A percentile compares a stretch with the other conserved stretches of the same genome.
Evolutionary conservation across 23 red algal genomes (phyloP).

Genomic region (Chondrus crispus): DNA sequence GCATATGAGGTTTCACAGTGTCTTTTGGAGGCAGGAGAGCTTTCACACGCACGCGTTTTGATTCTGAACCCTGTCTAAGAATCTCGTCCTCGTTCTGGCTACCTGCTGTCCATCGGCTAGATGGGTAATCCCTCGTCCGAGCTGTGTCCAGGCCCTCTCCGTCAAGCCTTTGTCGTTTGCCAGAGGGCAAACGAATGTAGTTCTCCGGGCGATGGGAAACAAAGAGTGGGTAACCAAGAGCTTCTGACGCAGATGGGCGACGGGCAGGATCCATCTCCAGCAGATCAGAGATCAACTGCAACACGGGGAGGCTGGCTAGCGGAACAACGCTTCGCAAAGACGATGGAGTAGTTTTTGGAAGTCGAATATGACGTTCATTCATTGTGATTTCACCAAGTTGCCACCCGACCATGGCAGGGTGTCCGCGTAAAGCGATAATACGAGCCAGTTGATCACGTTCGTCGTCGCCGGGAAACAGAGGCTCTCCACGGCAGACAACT

Average conservation of each 20-base stretch:
- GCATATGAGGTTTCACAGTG: no score
- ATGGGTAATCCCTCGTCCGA: not conserved
- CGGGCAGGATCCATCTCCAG: conserved; percentile 46
- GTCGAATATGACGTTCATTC: conserved; percentile 23
- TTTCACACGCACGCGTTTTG: no score
- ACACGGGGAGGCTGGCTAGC: conserved; percentile 6
- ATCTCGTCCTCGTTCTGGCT: no score
- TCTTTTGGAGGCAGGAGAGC: no score
- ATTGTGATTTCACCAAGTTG: conserved; percentile 18
- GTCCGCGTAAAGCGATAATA: conserved; percentile 53
- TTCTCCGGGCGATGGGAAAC: not conserved
- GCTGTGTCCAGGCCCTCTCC: conserved; percentile 23
- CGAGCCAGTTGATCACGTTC: conserved; percentile 74
- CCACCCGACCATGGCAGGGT: conserved; percentile 66
- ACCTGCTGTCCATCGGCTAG: not conserved
- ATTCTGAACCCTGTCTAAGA: no score
- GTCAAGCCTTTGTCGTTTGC: not conserved
- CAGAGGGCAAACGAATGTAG: not conserved
- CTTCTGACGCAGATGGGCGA: conserved; percentile 38
- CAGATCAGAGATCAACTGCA: conserved; percentile 51
- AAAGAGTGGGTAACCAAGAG: conserved; percentile 45
- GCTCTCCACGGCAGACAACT: conserved; percentile 66
- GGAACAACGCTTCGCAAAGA: conserved; percentile 4
- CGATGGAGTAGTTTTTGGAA: conserved; percentile 25
- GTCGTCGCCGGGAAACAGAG: conserved; percentile 88